Evolutionary conservation across 164 flowering plant genomes (phyloP).

Genomic region (Tetrastigma voinierianum): DNA sequence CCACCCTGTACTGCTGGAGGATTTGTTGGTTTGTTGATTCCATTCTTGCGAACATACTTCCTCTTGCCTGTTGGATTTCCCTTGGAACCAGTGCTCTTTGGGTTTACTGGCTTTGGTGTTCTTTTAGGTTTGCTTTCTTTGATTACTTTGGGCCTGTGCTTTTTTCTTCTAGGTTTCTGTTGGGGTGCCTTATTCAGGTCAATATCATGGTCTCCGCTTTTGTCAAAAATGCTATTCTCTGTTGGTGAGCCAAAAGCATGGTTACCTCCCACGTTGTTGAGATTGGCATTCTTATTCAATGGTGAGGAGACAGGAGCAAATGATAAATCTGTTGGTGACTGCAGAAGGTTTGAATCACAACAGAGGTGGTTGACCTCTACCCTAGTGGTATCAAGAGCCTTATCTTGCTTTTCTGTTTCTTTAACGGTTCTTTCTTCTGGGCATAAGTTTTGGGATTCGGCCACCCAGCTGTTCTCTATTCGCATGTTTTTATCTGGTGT

Average conservation of each 20-base stretch:
- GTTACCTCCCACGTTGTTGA: neutral
- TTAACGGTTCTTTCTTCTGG: conserved; percentile 7
- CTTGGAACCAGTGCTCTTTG: conserved; percentile 27
- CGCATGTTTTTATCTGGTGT: conserved; percentile 39
- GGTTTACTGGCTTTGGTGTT: conserved; percentile 35
- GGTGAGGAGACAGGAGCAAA: conserved; percentile 14
- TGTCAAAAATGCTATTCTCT: conserved; percentile 16
- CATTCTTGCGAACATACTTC: conserved; percentile 34
- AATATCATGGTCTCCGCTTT: conserved; percentile 22
- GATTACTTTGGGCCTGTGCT: conserved; percentile 77
- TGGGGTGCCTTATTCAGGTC: conserved; percentile 59
- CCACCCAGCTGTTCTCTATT: conserved; percentile 6
- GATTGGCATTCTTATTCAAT: conserved; percentile 27
- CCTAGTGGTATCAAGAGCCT: conserved; percentile 5
- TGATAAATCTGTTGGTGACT: conserved; percentile 18
- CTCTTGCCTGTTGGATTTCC: conserved; percentile 28
- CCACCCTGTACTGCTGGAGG: conserved; percentile 15
- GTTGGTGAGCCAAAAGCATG: no score
- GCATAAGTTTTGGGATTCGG: conserved; percentile 2
- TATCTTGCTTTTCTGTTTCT: conserved; percentile 14
- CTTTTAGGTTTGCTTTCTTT: conserved; percentile 56
- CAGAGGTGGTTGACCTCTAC: conserved; percentile 1
- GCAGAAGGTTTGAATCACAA: conserved; percentile 22
- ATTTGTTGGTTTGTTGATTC: conserved; percentile 15
- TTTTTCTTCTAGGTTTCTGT: conserved; percentile 58